A percentile compares a stretch with the other conserved stretches of the same genome.
Conservation (phyloP, 1,139 yeast species). For the Hanseniaspora sp. region DNA sequence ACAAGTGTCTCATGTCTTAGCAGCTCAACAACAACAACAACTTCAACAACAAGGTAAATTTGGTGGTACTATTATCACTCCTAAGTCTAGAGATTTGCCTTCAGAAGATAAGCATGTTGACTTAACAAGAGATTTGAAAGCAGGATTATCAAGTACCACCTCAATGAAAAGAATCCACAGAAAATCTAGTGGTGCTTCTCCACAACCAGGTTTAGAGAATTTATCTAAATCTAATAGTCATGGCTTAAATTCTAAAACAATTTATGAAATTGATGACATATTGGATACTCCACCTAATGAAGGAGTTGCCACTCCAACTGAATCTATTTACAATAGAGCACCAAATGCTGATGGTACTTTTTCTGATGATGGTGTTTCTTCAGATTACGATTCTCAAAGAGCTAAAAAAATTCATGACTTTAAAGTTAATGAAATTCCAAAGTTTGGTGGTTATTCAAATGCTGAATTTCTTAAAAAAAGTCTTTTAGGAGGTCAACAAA, state of each 20-base stretch:
- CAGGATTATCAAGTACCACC: constrained; percentile 15
- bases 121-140: constrained; percentile 8
- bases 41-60: not conserved
- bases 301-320: not conserved
- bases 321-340: constrained; percentile 1
- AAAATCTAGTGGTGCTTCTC: constrained; percentile 18
- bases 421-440: constrained; percentile 37
- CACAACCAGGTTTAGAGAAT: not conserved
- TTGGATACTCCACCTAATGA: not conserved
- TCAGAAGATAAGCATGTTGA: constrained; percentile 8
- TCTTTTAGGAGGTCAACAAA: constrained; percentile 37
- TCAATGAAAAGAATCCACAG: constrained; percentile 28
- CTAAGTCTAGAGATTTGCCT: constrained; percentile 16
- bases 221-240: constrained; percentile 2
- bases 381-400: constrained; percentile 16
- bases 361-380: constrained; percentile 21
- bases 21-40: not conserved
- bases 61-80: constrained; percentile 10
- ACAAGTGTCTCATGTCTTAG: constrained; percentile 12
- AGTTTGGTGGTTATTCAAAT: constrained; percentile 67
- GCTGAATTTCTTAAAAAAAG: constrained; percentile 30
- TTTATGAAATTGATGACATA: constrained; percentile 15
- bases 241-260: constrained; percentile 5
- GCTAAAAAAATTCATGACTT: not conserved
- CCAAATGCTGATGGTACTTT: constrained; percentile 10